Conservation (phyloP, 495 filamentous ascomycete species). For the Aspergillus sclerotiicarbonarius region DNA sequence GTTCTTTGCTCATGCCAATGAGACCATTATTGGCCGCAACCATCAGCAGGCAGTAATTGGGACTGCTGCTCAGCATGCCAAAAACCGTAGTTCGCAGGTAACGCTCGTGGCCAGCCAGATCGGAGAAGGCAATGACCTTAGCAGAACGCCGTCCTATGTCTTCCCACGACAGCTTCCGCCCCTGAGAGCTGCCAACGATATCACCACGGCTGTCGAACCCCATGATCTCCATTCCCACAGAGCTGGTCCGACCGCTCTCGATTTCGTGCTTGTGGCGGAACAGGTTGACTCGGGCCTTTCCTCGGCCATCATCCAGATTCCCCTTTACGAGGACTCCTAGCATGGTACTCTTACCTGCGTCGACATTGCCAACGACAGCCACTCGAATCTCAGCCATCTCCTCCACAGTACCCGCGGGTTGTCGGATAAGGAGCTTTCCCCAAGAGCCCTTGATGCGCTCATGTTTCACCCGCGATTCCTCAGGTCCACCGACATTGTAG, state of each 20-base stretch:
- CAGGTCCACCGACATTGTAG: conserved; percentile 79
- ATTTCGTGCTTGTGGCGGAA: conserved; percentile 98
- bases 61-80: conserved; percentile 88
- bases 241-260: conserved; percentile 90
- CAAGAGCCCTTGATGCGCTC: conserved; percentile 68
- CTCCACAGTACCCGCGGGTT: conserved; percentile 69
- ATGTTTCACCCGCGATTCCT: conserved; percentile 59
- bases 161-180: conserved; percentile 91
- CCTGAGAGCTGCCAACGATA: conserved; percentile 77
- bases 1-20: conserved; percentile 97
- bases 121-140: conserved; percentile 96
- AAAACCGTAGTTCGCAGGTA: conserved; percentile 97
- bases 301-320: conserved; percentile 89
- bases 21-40: conserved; percentile 97
- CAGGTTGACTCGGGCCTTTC: conserved; percentile 91
- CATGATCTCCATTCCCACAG: conserved; percentile 98
- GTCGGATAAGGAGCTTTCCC: conserved; percentile 82
- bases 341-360: conserved; percentile 97
- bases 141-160: conserved; percentile 92
- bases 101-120: conserved; percentile 91
- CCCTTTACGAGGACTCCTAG: conserved; percentile 95
- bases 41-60: conserved; percentile 97
- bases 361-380: conserved; percentile 96
- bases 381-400: conserved; percentile 94
- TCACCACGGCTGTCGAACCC: conserved; percentile 90